A percentile compares a stretch with the other conserved stretches of the same genome.
phyloP scores from a whole-genome alignment of 2,329 filamentous ascomycete genomes.

The Pseudonectria buxi region DNA sequence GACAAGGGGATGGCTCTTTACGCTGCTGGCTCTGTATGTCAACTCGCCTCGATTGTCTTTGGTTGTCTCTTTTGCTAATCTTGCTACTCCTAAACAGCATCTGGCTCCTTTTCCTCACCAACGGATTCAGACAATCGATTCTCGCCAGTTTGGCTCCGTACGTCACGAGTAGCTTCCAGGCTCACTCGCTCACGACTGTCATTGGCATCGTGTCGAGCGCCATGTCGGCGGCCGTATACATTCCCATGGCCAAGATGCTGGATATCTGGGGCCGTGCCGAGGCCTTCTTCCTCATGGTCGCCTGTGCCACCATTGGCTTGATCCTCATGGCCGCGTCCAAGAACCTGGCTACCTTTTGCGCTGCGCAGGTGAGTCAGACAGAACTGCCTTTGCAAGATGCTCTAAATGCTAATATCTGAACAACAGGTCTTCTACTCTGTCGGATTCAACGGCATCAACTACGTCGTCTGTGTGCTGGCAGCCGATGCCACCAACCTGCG shows the following conservation, averaged over 20 bases:
- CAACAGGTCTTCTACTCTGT: conserved; percentile 53
- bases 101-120: conserved; percentile 45
- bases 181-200: conserved; percentile 47
- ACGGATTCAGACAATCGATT: conserved; percentile 40
- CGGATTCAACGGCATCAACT: conserved; percentile 53
- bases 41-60: neutral
- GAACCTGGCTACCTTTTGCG: conserved; percentile 37
- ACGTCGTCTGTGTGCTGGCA: conserved; percentile 57
- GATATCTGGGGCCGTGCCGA: conserved; percentile 58
- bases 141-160: conserved; percentile 36
- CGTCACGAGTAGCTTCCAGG: conserved; percentile 42
- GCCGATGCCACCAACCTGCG: conserved; percentile 49
- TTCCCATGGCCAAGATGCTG: conserved; percentile 55
- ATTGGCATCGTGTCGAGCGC: conserved; percentile 47
- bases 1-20: conserved; percentile 30
- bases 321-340: conserved; percentile 56
- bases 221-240: conserved; percentile 53
- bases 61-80: neutral
- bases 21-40: conserved; percentile 27
- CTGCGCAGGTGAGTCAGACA: conserved; percentile 34
- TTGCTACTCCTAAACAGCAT: conserved; percentile 22
- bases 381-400: neutral
- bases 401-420: neutral
- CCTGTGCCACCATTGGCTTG: conserved; percentile 41
- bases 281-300: conserved; percentile 48